Base-by-base conservation (phyloP, 495 filamentous ascomycete species). In the Penicillium salamii region DNA sequence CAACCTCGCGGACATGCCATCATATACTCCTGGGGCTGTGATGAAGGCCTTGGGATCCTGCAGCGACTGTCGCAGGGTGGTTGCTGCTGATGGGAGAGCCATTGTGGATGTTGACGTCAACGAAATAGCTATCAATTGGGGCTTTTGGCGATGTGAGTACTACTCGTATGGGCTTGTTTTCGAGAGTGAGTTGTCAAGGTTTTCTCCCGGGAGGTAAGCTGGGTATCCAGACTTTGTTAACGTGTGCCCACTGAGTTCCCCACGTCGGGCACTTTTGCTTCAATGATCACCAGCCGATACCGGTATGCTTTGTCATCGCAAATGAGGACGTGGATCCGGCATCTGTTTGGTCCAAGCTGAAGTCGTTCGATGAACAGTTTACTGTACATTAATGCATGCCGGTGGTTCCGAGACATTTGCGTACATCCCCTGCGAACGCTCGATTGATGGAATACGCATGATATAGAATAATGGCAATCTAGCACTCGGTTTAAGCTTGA, bases 1-100 rank as follows among this genome's bases (percentile, higher is more conserved):
- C 29, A 86, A 76, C 2, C 85, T 74, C 18, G 85, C 83, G 6
- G 81, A 83, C 33, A 86, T 69, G 13, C 85, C 85, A 70, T 88
- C 85, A 52, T 86, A 87, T 13, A 89, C 83, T 12, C 85, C 85
- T 1, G 85, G 85, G 23, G 76, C 78, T 13, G 78, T 67, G 15
- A 84, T 71, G 52, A 70, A 67, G 2, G 52, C 52, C 17, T 68
- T 52, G 7, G 64, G 57, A 43, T 71, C 62, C 35, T 52, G 57
- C n/a, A 71, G 55, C 9, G 49, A 46, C 28, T 54, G 50, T 23
- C 68, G 62, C 19, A 71, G 53, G 32, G 40, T 63, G 24, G 62
- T 66, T 29, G 66, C 64, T 36, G 61, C 64, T 15, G 65, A 53
- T 19, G 49, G 39, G n/a, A 70, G 49, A 35, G 57, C 54, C 67